Evolutionary conservation across 163 green algal species (phyloP).

Genomic region (Chlamydomonas reinhardtii): DNA sequence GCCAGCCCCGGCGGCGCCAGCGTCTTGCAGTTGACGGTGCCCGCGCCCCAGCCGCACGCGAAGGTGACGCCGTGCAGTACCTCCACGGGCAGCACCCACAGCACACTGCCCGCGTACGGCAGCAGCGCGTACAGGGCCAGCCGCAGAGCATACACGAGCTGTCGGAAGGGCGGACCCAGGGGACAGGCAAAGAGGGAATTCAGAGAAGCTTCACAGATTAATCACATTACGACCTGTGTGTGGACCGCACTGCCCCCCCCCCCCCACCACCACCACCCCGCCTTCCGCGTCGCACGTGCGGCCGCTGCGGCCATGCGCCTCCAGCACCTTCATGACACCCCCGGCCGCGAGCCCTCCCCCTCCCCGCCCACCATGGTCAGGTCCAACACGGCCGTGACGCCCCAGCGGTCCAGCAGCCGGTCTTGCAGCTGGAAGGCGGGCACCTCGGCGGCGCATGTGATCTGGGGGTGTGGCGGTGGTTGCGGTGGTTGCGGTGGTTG

Average conservation of each 20-base stretch:
- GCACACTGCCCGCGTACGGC: constrained; percentile 12
- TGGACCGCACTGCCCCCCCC: no score
- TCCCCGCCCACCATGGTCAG: constrained; percentile 11
- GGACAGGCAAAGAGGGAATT: neutral
- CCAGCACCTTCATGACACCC: no score
- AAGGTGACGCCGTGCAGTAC: constrained; percentile 76
- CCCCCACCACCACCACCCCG: no score
- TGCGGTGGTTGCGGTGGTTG: no score
- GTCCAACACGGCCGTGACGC: constrained; percentile 38
- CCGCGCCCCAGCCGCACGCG: constrained; percentile 66
- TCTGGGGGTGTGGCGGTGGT: neutral
- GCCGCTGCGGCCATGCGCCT: no score
- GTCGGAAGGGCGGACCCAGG: no score
- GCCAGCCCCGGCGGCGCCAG: constrained; percentile 62
- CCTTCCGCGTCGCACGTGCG: no score
- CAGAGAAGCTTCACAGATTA: no score
- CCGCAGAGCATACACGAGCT: constrained; percentile 47
- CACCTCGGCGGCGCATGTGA: constrained; percentile 66
- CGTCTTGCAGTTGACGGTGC: constrained; percentile 64
- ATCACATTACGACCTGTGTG: no score
- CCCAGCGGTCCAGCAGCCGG: constrained; percentile 44
- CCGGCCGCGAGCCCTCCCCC: no score
- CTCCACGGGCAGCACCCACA: constrained; percentile 67
- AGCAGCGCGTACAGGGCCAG: constrained; percentile 57
- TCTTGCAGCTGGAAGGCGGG: constrained; percentile 61